Base-by-base conservation (phyloP, 345 rosid genomes). In the Populus ilicifolia region DNA sequence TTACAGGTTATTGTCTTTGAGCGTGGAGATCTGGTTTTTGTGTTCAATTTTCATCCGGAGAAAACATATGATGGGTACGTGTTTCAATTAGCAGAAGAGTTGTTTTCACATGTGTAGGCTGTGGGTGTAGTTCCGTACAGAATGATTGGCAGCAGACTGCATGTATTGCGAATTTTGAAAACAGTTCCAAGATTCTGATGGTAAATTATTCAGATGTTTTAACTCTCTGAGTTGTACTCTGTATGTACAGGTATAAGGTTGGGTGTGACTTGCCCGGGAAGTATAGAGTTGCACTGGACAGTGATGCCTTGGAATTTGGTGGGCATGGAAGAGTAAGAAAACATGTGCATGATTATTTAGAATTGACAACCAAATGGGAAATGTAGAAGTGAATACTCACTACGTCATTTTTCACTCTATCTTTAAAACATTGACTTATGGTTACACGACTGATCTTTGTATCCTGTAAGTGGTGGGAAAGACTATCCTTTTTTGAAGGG, bases 201-300 rank as follows among this genome's bases (percentile, higher is more conserved):
- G 59, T 29, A 20, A 33, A 27, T 75, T 33, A 17, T 65, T 63
- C 66, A 27, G 48, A 12, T 35, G n/a, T 27, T 20, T 30, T 35
- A 73, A 59, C 62, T 36, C 65, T n/a, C 13, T 69, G 41, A 62
- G 52, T 66, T 56, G 52, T 21, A 33, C 69, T 66, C n/a, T 80
- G 78, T 70, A 83, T 39, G 36, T 86, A 75, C 88, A 92, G 97
- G 85, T 92, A 88, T 76, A 90, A 92, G 82, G 88, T 92, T 41
- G 97, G 97, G 41, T 92, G 93, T 52, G 89, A 89, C 86, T 87
- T 87, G 85, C 97, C 97, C 1, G 97, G 97, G 78, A 90, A 87
- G 86, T 90, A 92, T 66, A 85, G 88, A 88, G 89, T 92, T 80
- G 96, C 91, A 62, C 80, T 92, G 66, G 94, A 92, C 74, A 92